A percentile compares a stretch with the other conserved stretches of the same genome.
These are phyloP conservation scores for Corylus americana DNA, from an alignment of 306 rosid species.

Conservation along the genomic window DNA sequence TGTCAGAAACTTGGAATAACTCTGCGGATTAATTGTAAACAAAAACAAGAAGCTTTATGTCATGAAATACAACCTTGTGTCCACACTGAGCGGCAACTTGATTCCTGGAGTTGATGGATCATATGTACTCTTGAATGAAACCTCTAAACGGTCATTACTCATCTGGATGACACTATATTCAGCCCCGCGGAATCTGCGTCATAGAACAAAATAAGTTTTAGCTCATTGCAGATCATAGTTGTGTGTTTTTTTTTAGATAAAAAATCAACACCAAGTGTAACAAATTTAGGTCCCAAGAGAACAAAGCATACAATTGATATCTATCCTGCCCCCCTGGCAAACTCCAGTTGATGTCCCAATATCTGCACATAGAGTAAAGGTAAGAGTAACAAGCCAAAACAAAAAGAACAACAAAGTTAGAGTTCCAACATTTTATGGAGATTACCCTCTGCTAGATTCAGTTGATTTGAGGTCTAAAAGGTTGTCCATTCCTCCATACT, in stretches of 20 bases:
- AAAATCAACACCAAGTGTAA: background rate
- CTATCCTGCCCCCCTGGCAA: conserved; percentile 45
- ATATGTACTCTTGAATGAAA: conserved; percentile 34
- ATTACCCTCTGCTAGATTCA: conserved; percentile 39
- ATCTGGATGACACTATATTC: conserved; percentile 35
- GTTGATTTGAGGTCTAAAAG: conserved; percentile 34
- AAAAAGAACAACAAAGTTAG: background rate
- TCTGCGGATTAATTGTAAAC: background rate
- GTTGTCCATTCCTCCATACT: conserved; percentile 46
- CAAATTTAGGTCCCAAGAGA: background rate
- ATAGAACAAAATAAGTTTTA: background rate
- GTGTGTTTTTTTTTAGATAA: background rate
- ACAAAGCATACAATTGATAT: conserved; percentile 30
- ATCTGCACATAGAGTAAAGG: conserved; percentile 24
- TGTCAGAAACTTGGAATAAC: background rate
- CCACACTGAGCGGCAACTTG: conserved; percentile 40
- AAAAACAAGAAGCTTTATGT: background rate
- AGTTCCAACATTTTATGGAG: background rate
- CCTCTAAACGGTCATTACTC: conserved; percentile 33
- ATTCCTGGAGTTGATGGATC: conserved; percentile 22
- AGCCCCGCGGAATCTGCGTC: conserved; percentile 23
- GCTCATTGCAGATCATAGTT: too few relatives aligned
- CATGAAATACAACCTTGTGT: conserved; percentile 35
- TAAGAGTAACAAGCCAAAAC: background rate
- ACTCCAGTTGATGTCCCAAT: conserved; percentile 55